Percentiles rank a stretch among this genome's conserved stretches.
Evolutionary conservation across 345 rosid genomes (phyloP).

Genomic region (Corchorus capsularis): DNA sequence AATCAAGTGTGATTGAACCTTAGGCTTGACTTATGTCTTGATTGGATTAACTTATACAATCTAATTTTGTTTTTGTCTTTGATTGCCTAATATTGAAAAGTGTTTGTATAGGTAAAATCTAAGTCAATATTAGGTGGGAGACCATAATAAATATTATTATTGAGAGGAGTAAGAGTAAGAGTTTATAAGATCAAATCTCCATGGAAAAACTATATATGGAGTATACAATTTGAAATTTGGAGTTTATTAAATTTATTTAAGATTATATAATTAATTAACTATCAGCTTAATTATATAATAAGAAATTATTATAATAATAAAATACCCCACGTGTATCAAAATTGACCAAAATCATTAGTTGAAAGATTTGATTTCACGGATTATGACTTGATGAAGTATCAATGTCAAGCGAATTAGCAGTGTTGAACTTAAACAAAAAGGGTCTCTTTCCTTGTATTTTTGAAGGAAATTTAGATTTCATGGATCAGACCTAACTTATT

Average conservation of each 20-base stretch:
- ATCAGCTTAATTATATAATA: not conserved
- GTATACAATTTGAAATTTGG: not conserved
- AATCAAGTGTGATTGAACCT: not conserved
- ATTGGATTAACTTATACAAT: too few species aligned
- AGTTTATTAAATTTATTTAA: not conserved
- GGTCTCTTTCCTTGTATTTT: not conserved
- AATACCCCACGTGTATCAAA: constrained; percentile 1
- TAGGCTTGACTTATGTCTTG: not conserved
- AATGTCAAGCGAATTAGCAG: not conserved
- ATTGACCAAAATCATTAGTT: constrained; percentile 20
- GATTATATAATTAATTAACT: not conserved
- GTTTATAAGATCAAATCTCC: not conserved
- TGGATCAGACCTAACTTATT: constrained; percentile 4
- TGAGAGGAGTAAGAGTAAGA: not conserved
- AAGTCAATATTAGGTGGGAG: not conserved
- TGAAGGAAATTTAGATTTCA: not conserved
- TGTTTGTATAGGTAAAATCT: too few species aligned
- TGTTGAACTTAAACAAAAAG: not conserved
- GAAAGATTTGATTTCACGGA: not conserved
- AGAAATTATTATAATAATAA: too few species aligned
- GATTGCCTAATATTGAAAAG: not conserved
- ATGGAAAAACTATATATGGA: not conserved
- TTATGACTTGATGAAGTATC: not conserved
- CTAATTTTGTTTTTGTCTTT: not conserved
- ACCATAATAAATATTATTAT: not conserved